Evolutionary conservation across 768 basidiomycete genomes (phyloP).

Genomic region (Lentinula raphanica): DNA sequence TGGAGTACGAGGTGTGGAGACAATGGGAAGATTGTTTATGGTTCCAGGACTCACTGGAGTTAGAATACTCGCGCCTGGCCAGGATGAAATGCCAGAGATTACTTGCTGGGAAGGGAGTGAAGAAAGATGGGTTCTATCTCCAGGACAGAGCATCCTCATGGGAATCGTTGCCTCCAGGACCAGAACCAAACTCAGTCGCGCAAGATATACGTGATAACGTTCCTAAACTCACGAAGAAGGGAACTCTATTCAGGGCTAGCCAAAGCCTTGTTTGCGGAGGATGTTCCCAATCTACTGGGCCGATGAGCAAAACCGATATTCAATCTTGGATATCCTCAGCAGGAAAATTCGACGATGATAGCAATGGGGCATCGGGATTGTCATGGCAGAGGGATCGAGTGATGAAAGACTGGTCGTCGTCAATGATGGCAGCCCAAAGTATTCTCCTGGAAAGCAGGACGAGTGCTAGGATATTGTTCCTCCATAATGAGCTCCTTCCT

Average conservation of each 20-base stretch:
- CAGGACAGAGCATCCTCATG: constrained; percentile 75
- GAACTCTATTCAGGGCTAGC: constrained; percentile 66
- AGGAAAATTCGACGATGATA: constrained; percentile 25
- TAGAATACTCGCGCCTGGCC: constrained; percentile 58
- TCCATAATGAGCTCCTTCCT: constrained; percentile 55
- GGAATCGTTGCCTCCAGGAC: constrained; percentile 80
- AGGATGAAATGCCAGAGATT: constrained; percentile 65
- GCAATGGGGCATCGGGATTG: constrained; percentile 10
- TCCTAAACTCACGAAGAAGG: constrained; percentile 67
- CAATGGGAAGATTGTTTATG: constrained; percentile 79
- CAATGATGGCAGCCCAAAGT: constrained; percentile 49
- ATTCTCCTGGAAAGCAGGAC: constrained; percentile 48
- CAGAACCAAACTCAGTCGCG: constrained; percentile 71
- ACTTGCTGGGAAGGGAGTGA: constrained; percentile 68
- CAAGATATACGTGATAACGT: constrained; percentile 61
- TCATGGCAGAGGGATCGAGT: constrained; percentile 53
- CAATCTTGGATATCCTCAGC: constrained; percentile 61
- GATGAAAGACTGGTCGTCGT: constrained; percentile 49
- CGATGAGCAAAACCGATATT: constrained; percentile 51
- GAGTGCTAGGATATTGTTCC: constrained; percentile 49
- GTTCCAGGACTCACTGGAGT: constrained; percentile 68
- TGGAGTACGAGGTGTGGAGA: constrained; percentile 71
- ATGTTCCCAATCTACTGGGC: constrained; percentile 57
- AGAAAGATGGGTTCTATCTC: constrained; percentile 66
- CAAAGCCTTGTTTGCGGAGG: constrained; percentile 55